Conservation (phyloP, 129 eudicot genomes). For the Artemisia annua region DNA sequence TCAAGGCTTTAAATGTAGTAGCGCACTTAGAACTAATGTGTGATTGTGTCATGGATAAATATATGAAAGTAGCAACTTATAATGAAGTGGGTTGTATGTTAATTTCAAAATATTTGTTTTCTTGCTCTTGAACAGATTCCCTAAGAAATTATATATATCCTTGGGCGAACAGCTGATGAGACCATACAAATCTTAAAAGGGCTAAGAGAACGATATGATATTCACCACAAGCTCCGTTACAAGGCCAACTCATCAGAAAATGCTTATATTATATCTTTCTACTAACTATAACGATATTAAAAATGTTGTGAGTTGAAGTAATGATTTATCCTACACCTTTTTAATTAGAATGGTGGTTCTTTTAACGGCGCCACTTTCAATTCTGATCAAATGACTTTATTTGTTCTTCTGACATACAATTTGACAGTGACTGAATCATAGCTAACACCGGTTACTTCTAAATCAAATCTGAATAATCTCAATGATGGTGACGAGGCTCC, state of each 20-base stretch:
- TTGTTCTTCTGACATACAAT: slow-evolving; percentile 51
- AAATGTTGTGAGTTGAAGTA: slow-evolving; percentile 34
- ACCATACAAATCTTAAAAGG: too few relatives aligned
- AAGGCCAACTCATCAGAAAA: slow-evolving; percentile 67
- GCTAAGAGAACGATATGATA: too few relatives aligned
- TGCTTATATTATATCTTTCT: slow-evolving; percentile 73
- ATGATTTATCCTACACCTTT: slow-evolving; percentile 47
- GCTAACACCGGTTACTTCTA: slow-evolving; percentile 53
- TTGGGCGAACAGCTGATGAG: too few relatives aligned
- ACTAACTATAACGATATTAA: slow-evolving; percentile 65
- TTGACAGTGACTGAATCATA: slow-evolving; percentile 41
- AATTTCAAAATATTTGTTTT: too few relatives aligned
- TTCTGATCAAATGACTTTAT: slow-evolving; percentile 86
- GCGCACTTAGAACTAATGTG: slow-evolving; percentile 39
- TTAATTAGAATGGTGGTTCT: slow-evolving; percentile 67
- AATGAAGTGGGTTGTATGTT: too few relatives aligned
- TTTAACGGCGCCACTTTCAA: slow-evolving; percentile 79
- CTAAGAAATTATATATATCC: too few relatives aligned
- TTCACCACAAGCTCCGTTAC: slow-evolving; percentile 3
- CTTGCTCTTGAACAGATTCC: too few relatives aligned
- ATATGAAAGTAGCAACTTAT: too few relatives aligned
- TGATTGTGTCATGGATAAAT: too few relatives aligned
- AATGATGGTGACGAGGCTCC: slow-evolving; percentile 55
- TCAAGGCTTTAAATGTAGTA: slow-evolving; percentile 68
- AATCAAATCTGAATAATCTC: slow-evolving; percentile 45